Evolutionary conservation across 805 yeast genomes (phyloP).

Genomic region (Zygotorulaspora danielsina): DNA sequence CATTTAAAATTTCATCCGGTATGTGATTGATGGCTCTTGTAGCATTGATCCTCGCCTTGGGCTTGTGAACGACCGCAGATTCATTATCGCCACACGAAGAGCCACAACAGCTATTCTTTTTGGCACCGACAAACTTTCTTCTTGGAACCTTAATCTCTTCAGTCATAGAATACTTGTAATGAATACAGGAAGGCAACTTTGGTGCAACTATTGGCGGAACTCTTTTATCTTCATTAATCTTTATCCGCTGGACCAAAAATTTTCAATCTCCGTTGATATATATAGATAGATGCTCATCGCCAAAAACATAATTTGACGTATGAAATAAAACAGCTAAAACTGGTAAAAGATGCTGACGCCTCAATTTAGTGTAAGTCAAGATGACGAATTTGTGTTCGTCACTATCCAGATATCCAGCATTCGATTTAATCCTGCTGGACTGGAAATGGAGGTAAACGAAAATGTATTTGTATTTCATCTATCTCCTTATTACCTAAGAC

Average conservation of each 20-base stretch:
- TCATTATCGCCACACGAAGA: constrained; percentile 25
- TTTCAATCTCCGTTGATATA: constrained; percentile 1
- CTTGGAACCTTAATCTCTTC: constrained; percentile 37
- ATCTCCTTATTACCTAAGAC: constrained; percentile 81
- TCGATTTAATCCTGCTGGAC: constrained; percentile 62
- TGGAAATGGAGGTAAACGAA: constrained; percentile 75
- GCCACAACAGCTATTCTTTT: constrained; percentile 25
- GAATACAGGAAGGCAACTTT: no score
- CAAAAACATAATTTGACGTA: background rate
- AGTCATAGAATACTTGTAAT: no score
- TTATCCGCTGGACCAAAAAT: constrained; percentile 1
- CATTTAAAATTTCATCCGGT: constrained; percentile 78
- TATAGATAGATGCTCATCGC: constrained; percentile 11
- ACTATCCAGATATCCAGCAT: constrained; percentile 66
- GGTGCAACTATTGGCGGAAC: no score
- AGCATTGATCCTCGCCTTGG: constrained; percentile 36
- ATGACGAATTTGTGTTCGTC: constrained; percentile 63
- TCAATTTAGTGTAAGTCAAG: constrained; percentile 67
- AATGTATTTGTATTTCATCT: constrained; percentile 78
- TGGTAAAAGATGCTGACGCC: constrained; percentile 73
- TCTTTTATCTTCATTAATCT: no score
- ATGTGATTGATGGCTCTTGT: constrained; percentile 76
- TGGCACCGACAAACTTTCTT: constrained; percentile 60
- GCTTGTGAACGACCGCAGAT: constrained; percentile 27
- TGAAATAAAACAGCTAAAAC: constrained; percentile 1